Base-by-base conservation (phyloP, 768 basidiomycete genomes). In the Lactarius sanguifluus region DNA sequence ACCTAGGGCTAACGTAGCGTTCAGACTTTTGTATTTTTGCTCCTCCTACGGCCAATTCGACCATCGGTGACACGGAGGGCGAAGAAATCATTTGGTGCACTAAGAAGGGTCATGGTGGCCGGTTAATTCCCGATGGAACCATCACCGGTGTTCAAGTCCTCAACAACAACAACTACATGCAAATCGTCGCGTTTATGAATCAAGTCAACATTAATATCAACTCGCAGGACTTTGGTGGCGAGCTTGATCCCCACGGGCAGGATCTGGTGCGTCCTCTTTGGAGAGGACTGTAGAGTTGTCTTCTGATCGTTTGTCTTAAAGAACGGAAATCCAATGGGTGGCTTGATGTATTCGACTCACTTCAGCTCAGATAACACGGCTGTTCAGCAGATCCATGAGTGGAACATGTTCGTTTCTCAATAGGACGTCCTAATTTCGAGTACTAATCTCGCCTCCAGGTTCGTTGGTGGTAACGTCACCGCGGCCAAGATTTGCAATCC, bases 401-500 rank as follows among this genome's bases (percentile, higher is more conserved):
- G 91, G 90, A 82, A 83, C 76, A 83, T 84, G 87, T 88, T 69
- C 34, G 85, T 76, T 52, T 28, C 7, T n/a, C 28, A 41, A 5
- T 20, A 16, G n/a, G n/a, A 10, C 1, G 12, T 13, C 4, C 1
- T 2, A 18, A 6, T 2, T 9, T 18, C n/a, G 3, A 58, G 67
- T 57, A 18, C 4, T 61, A 20, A 25, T 9, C 1, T 43, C 65
- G 23, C 73, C 73, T 45, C 79, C 70, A 89, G 89, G 74, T 93
- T 92, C 81, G 85, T 91, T 73, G 91, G 91, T 58, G 81, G 81
- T 30, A 74, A 79, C 69, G 62, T 65, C 28, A 89, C 90, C 81
- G 93, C 90, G 76, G 72, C 90, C 69, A 93, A 92, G 76, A 78
- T 82, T 0, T 94, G 91, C 77, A 85, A 91, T 71, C 86, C 86